phyloP scores from a whole-genome alignment of 1,284 basidiomycete species.

The Grifola frondosa region DNA sequence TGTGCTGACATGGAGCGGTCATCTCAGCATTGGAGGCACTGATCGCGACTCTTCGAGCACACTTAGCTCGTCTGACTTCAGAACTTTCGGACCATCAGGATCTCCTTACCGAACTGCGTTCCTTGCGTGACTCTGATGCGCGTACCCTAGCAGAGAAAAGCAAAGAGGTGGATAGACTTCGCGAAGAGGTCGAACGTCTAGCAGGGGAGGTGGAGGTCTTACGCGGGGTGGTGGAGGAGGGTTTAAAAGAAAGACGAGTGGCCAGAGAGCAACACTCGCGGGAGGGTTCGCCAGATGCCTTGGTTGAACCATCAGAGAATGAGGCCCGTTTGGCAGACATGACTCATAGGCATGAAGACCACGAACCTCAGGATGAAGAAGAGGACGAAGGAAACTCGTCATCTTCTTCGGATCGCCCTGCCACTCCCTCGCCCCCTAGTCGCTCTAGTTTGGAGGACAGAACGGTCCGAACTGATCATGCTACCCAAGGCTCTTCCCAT shows the following conservation, averaged over 20 bases:
- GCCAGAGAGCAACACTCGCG: constrained; percentile 35
- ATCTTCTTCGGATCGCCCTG: constrained; percentile 19
- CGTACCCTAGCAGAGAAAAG: constrained; percentile 58
- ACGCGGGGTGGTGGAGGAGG: constrained; percentile 81
- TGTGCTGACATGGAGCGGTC: too few relatives aligned
- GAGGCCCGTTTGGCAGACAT: constrained; percentile 26
- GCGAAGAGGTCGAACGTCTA: constrained; percentile 71
- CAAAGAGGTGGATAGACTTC: constrained; percentile 59
- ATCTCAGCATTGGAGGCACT: constrained; percentile 72
- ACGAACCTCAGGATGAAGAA: constrained; percentile 18
- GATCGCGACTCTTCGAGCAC: constrained; percentile 66
- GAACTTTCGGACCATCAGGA: constrained; percentile 75
- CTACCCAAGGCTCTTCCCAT: constrained; percentile 35
- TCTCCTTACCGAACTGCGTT: constrained; percentile 63
- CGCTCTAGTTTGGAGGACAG: constrained; percentile 18
- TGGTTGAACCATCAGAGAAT: constrained; percentile 13
- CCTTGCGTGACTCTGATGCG: constrained; percentile 62
- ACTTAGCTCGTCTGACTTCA: constrained; percentile 72
- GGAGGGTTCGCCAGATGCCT: too few relatives aligned
- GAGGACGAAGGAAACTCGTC: constrained; percentile 15
- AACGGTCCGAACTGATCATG: constrained; percentile 50
- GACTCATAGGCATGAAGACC: constrained; percentile 23
- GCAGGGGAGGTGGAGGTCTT: constrained; percentile 80
- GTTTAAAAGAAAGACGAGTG: constrained; percentile 65
- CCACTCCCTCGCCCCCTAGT: constrained; percentile 26